These are phyloP conservation scores for Claviceps quebecensis DNA, from an alignment of 2,329 filamentous ascomycete genomes.

Conservation along the genomic window DNA sequence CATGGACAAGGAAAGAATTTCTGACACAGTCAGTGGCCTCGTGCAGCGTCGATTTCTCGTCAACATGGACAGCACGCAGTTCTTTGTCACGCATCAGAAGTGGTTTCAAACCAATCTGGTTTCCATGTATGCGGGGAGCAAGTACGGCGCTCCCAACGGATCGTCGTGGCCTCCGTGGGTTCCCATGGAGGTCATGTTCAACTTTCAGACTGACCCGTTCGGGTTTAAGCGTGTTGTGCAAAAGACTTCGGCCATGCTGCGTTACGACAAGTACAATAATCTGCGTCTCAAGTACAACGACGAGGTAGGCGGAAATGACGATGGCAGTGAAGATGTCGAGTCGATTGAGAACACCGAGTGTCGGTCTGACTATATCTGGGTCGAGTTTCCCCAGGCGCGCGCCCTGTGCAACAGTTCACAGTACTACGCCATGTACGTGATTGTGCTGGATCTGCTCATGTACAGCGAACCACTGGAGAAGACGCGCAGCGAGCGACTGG, in stretches of 20 bases:
- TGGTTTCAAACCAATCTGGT: slow-evolving; percentile 73
- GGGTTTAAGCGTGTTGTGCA: slow-evolving; percentile 97
- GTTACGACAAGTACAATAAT: slow-evolving; percentile 97
- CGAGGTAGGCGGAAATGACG: slow-evolving; percentile 58
- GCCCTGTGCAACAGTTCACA: slow-evolving; percentile 95
- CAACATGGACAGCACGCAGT: slow-evolving; percentile 94
- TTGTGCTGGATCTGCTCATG: slow-evolving; percentile 86
- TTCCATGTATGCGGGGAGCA: slow-evolving; percentile 87
- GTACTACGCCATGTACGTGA: slow-evolving; percentile 97
- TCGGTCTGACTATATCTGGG: slow-evolving; percentile 91
- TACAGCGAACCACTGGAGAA: slow-evolving; percentile 96
- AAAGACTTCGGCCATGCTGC: slow-evolving; percentile 84
- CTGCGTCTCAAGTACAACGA: slow-evolving; percentile 95
- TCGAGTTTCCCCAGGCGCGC: slow-evolving; percentile 86
- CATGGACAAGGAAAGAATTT: slow-evolving; percentile 90
- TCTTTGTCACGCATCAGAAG: slow-evolving; percentile 92
- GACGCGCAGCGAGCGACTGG: slow-evolving; percentile 84
- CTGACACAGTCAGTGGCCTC: slow-evolving; percentile 83
- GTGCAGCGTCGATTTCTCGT: slow-evolving; percentile 89
- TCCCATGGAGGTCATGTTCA: slow-evolving; percentile 95
- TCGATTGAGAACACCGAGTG: slow-evolving; percentile 49
- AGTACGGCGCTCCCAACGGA: slow-evolving; percentile 72
- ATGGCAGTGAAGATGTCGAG: slow-evolving; percentile 24
- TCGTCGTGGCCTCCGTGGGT: slow-evolving; percentile 97
- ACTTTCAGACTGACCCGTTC: slow-evolving; percentile 84